Evolutionary conservation across 495 filamentous ascomycete species (phyloP).

Genomic region (Venustampulla echinocandica): DNA sequence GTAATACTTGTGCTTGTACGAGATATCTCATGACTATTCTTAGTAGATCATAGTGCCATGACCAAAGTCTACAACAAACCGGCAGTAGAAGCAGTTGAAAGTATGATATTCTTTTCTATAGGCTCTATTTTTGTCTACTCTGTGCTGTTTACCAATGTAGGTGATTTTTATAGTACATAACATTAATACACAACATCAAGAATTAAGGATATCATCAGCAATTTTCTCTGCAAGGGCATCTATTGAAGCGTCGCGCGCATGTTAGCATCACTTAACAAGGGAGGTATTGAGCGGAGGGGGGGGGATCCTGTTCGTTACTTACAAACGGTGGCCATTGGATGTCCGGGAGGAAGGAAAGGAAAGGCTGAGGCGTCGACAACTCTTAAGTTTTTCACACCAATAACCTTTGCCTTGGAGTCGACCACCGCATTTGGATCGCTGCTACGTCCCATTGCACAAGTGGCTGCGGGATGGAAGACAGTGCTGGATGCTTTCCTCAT

Average conservation of each 20-base stretch:
- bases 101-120: no score
- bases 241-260: not conserved
- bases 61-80: no score
- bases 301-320: no score
- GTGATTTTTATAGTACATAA: no score
- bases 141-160: no score
- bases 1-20: no score
- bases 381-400: conserved; percentile 42
- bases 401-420: conserved; percentile 40
- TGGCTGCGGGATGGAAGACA: conserved; percentile 43
- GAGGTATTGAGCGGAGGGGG: not conserved
- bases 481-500: conserved; percentile 33
- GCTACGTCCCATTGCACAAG: conserved; percentile 45
- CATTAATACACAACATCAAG: no score
- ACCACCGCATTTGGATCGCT: conserved; percentile 40
- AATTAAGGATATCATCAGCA: conserved; percentile 42
- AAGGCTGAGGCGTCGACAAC: conserved; percentile 53
- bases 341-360: conserved; percentile 46
- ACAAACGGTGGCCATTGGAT: conserved; percentile 39
- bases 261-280: not conserved
- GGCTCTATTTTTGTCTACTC: no score
- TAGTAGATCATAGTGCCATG: no score
- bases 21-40: no score
- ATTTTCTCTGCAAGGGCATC: conserved; percentile 52
- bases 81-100: no score